A percentile compares a stretch with the other conserved stretches of the same genome.
Conservation (phyloP, 768 basidiomycete species). For the Tylopilus sp. region DNA sequence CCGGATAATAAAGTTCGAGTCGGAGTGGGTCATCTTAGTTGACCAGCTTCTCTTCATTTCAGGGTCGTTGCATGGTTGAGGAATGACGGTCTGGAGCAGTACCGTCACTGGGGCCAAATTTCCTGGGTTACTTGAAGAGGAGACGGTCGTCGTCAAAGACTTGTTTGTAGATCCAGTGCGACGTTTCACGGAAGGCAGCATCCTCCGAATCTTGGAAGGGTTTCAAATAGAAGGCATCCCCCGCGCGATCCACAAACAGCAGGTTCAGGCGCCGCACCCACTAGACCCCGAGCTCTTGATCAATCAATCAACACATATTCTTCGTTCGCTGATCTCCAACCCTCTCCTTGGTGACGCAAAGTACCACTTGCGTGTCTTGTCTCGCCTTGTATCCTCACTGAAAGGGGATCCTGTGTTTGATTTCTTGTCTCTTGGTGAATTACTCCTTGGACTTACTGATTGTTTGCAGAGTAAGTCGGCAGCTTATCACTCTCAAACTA, state of each 20-base stretch:
- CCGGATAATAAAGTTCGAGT: too few species aligned
- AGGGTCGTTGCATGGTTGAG: background rate
- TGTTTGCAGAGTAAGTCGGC: background rate
- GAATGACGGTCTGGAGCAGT: background rate
- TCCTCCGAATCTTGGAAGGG: background rate
- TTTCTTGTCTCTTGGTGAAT: background rate
- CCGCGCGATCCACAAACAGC: too few species aligned
- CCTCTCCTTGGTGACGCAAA: background rate
- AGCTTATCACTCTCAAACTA: too few species aligned
- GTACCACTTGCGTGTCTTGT: background rate
- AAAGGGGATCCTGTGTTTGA: background rate
- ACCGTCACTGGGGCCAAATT: too few species aligned
- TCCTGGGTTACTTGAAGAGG: too few species aligned
- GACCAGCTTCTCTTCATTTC: background rate
- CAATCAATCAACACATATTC: background rate
- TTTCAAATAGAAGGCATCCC: background rate
- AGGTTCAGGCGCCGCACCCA: background rate
- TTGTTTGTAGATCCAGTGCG: background rate
- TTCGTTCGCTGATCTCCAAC: background rate
- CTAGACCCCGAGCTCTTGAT: background rate
- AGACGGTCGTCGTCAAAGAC: background rate
- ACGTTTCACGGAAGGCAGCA: background rate
- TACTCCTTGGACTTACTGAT: background rate
- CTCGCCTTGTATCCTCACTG: background rate
- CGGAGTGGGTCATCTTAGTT: too few species aligned